Evolutionary conservation across 164 flowering plant genomes (phyloP), one percentile per base, ranked within the genome.

Genomic region (Kingdonia uniflora): DNA sequence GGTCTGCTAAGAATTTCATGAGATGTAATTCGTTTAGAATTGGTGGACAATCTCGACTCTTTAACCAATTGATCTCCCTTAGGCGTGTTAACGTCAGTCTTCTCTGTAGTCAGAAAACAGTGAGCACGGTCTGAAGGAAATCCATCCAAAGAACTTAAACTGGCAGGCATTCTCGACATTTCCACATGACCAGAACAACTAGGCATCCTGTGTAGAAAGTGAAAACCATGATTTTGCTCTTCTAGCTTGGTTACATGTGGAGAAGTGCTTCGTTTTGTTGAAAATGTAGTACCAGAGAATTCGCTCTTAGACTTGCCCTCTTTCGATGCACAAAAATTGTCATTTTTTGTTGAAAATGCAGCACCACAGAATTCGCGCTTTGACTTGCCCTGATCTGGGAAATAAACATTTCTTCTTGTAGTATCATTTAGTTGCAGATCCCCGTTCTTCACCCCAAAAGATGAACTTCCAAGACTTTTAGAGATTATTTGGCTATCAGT

Each of bases 31-130:
- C 68, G 72, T 39, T 70, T 60, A 15, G 58, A 25, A 29, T 74
- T 49, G 15, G 73, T n/a, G 29, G 72, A 45, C 21, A 59, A 41
- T 20, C 55, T 56, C 17, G 79, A 57, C 43, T 66, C 74, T 56
- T 63, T 54, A 15, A 70, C 40, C 22, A 69, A 44, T 26, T 65
- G 68, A 38, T 54, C 68, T 59, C 63, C 65, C 50, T 62, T 62
- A 2, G 72, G 60, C 48, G 75, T 42, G 61, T 72, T 61, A 56
- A 66, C 49, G 55, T 58, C 79, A 43, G 60, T 57, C 42, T 64
- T 67, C 63, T 74, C 65, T 11, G 71, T 65, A 39, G 81, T 58
- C 33, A 73, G 47, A 55, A 78, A 57, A 62, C 54, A 78, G 58
- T 69, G 81, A 37, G 79, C 59, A 61, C 46, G 65, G 55, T 56